Percentiles rank a stretch among this genome's conserved stretches.
phyloP scores from a whole-genome alignment of 108 stramenopile genomes.

The Nannochloropsis salina region DNA sequence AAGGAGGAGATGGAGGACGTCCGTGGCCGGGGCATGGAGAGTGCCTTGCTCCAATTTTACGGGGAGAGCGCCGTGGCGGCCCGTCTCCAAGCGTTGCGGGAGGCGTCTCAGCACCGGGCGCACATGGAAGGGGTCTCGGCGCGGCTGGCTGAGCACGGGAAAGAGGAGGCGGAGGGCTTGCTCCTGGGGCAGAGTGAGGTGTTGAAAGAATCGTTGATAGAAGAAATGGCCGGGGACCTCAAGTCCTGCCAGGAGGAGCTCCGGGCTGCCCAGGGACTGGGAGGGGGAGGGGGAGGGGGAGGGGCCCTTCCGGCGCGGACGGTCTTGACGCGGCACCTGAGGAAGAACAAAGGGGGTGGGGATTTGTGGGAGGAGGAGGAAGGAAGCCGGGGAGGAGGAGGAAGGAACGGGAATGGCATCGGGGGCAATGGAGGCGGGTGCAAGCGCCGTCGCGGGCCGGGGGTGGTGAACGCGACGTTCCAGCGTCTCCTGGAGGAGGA shows the following conservation, averaged over 20 bases:
- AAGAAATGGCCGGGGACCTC: background rate
- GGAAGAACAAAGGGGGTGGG: background rate
- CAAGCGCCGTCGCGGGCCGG: background rate
- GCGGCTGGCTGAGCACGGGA: background rate
- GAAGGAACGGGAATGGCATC: background rate
- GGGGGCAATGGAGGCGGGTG: background rate
- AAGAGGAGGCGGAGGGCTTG: background rate
- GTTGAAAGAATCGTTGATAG: background rate
- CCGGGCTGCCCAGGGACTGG: background rate
- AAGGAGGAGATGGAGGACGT: background rate
- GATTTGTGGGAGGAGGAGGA: background rate
- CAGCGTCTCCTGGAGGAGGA: background rate
- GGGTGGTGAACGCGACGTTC: background rate
- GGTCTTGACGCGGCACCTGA: background rate
- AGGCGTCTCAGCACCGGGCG: background rate
- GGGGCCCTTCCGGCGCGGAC: background rate
- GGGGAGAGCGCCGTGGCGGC: background rate
- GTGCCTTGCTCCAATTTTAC: background rate
- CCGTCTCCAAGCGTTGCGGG: background rate
- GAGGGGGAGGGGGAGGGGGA: background rate
- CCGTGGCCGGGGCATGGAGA: background rate
- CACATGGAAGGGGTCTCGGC: background rate
- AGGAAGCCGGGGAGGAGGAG: background rate
- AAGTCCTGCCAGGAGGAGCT: background rate
- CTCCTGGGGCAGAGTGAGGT: background rate